Percentiles rank a stretch among this genome's conserved stretches.
These are phyloP conservation scores for Hortaea sp. DNA, from an alignment of 2,329 filamentous ascomycete genomes.

Conservation along the genomic window DNA sequence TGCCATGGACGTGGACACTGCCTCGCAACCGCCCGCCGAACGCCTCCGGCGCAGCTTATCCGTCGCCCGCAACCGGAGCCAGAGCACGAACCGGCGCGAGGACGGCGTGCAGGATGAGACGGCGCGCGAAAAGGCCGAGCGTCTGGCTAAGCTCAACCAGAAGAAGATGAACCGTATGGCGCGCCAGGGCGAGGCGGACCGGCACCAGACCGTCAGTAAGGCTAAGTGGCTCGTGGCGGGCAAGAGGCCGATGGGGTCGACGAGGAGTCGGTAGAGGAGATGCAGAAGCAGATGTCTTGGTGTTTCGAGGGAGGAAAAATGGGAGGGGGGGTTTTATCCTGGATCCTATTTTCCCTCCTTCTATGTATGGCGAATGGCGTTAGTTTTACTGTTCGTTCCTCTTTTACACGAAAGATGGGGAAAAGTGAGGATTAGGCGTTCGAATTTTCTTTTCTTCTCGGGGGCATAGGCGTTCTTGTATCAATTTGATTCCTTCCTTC, in stretches of 20 bases:
- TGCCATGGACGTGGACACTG: slow-evolving; percentile 58
- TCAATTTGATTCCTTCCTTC: no score
- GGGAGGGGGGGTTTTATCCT: no score
- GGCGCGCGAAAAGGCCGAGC: slow-evolving; percentile 68
- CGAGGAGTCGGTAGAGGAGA: slow-evolving; percentile 40
- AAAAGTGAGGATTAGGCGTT: no score
- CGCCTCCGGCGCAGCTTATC: slow-evolving; percentile 41
- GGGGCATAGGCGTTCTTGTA: no score
- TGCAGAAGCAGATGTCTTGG: no score
- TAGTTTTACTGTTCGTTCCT: no score
- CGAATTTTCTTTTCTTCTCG: no score
- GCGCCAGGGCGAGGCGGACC: slow-evolving; percentile 90
- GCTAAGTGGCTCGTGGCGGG: slow-evolving; percentile 88
- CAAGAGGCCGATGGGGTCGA: slow-evolving; percentile 92
- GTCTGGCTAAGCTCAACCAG: slow-evolving; percentile 79
- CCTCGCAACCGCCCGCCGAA: slow-evolving; percentile 16
- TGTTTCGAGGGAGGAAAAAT: no score
- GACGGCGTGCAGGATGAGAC: slow-evolving; percentile 64
- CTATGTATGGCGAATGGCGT: no score
- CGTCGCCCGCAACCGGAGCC: slow-evolving; percentile 59
- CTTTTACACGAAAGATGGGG: no score
- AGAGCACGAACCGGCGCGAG: slow-evolving; percentile 58
- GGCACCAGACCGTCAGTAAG: slow-evolving; percentile 71
- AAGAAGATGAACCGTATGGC: slow-evolving; percentile 99
- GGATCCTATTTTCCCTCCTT: no score